These are phyloP conservation scores for Potentilla sterilis DNA, from an alignment of 306 rosid species.

Conservation along the genomic window DNA sequence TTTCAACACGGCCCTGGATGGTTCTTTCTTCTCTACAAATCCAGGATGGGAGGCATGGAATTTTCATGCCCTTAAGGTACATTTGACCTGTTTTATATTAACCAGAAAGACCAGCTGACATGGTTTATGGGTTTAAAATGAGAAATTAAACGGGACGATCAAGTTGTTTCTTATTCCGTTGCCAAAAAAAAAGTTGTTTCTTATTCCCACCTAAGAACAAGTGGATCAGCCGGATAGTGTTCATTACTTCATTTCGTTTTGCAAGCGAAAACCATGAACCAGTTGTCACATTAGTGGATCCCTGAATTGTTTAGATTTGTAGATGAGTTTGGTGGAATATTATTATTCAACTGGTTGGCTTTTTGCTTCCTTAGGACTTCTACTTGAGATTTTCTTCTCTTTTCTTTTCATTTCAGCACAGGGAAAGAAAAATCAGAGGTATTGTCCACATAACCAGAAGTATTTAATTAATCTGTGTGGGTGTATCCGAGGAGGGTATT, in stretches of 20 bases:
- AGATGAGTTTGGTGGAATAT: not conserved
- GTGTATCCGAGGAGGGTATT: no score
- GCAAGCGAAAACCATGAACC: not conserved
- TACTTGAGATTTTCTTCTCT: not conserved
- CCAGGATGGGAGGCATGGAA: not conserved
- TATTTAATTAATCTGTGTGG: no score
- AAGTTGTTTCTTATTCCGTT: not conserved
- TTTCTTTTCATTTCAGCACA: not conserved
- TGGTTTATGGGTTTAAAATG: not conserved
- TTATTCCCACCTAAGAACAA: not conserved
- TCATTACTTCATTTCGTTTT: no score
- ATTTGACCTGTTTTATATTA: no score
- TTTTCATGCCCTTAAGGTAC: not conserved
- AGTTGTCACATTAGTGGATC: conserved; percentile 1
- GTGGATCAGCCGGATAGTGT: not conserved
- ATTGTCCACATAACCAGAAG: no score
- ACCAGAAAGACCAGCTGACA: not conserved
- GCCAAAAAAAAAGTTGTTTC: no score
- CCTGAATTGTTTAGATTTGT: not conserved
- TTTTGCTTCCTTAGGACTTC: not conserved
- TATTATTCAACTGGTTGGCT: not conserved
- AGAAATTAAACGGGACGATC: not conserved
- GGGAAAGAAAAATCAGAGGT: not conserved
- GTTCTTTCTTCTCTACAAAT: not conserved
- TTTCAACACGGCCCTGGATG: conserved; percentile 15